Evolutionary conservation across 352 stramenopile species (phyloP), one percentile per base, ranked within the genome.

Genomic region (Globisporangium irregulare): DNA sequence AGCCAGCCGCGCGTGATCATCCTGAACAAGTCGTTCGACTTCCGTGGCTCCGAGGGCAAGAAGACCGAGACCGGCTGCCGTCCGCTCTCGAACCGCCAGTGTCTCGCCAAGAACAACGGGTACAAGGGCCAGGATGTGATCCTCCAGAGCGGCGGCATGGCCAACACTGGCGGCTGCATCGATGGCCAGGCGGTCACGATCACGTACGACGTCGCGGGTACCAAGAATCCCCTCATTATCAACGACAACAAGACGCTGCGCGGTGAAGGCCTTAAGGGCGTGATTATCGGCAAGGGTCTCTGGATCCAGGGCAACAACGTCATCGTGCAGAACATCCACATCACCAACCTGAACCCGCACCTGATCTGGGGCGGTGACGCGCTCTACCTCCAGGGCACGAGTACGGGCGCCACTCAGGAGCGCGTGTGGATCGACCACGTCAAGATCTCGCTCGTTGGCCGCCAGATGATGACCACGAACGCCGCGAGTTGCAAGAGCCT

Each of bases 111-210:
- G 66, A 86, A 84, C 65, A 83, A 89, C 62, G 77, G 75, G 58
- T 71, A 76, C 73, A 75, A 82, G 67, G 72, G 75, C 41, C 80
- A 89, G 54, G 75, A 89, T 15, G 75, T 83, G 53, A 89, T 89
- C 61, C 67, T 89, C 25, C 74, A 83, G 65, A 75, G 66, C n/a
- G 78, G 78, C 22, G 75, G 73, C 54, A 86, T 84, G 72, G 62
- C 68, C 61, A 86, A 81, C 71, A 87, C 78, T 1, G 77, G 81
- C 10, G 81, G 81, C 12, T 87, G 78, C 50, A 67, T 70, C 4
- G 62, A 87, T 14, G 79, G 76, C 38, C 66, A 65, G 34, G 41
- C 57, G 1, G 73, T 83, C 27, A 75, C 63, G 0, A 60, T 88
- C 57, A 78, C 78, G 15, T 88, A 84, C 62, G 78, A 88, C 56